A percentile compares a stretch with the other conserved stretches of the same genome.
These are phyloP conservation scores for Umbelopsis sp. DNA, from an alignment of 371 early-diverging fungal species.

Conservation along the genomic window DNA sequence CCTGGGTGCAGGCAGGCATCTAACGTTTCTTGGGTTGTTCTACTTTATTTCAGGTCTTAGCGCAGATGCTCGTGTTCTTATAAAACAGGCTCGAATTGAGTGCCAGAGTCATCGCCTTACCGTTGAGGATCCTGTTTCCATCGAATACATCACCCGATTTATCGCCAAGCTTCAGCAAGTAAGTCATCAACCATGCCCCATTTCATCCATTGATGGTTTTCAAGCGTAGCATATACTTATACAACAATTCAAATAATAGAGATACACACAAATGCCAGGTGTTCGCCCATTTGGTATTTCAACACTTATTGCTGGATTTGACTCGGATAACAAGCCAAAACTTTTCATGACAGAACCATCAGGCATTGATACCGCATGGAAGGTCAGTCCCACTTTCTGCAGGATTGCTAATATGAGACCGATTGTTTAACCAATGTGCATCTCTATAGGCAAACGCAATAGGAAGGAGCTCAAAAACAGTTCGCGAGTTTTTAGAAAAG, in stretches of 20 bases:
- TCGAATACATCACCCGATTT: constrained; percentile 98
- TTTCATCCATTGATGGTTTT: constrained; percentile 19
- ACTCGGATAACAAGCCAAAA: constrained; percentile 83
- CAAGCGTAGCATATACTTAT: background rate
- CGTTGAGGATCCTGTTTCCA: constrained; percentile 96
- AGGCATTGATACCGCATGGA: constrained; percentile 99
- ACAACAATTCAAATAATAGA: constrained; percentile 49
- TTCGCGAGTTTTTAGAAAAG: constrained; percentile 97
- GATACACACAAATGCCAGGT: constrained; percentile 99
- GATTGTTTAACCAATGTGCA: background rate
- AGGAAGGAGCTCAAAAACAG: constrained; percentile 96
- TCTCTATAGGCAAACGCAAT: constrained; percentile 83
- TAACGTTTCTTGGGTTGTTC: too few species aligned
- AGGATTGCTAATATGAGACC: background rate
- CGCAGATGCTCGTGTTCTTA: constrained; percentile 96
- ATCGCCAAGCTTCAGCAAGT: constrained; percentile 98
- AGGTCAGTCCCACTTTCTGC: constrained; percentile 46
- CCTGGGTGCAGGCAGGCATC: too few species aligned
- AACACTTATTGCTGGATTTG: constrained; percentile 95
- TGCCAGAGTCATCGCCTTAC: constrained; percentile 97
- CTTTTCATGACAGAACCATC: constrained; percentile 99
- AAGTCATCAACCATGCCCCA: constrained; percentile 10
- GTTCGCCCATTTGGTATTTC: constrained; percentile 99
- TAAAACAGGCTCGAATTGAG: constrained; percentile 97
- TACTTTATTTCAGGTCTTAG: constrained; percentile 67